These are phyloP conservation scores for Pseudoturritis turrita DNA, from an alignment of 345 rosid genomes.

Conservation along the genomic window DNA sequence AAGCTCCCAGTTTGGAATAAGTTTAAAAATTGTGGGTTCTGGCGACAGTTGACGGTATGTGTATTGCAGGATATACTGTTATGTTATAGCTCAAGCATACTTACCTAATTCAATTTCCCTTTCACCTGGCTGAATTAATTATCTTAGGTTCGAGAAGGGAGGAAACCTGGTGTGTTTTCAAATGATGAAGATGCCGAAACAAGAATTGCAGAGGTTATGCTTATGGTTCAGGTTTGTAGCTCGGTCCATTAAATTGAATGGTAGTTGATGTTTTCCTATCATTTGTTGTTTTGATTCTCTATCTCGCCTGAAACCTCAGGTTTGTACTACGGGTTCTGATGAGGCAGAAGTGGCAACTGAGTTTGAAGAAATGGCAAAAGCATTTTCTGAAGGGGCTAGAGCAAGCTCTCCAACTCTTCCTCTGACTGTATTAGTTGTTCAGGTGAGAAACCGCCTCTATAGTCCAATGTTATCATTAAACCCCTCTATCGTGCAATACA, in stretches of 20 bases:
- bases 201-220: constrained; percentile 79
- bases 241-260: background rate
- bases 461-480: background rate
- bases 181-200: constrained; percentile 43
- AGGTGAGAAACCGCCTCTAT: too few relatives aligned
- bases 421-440: constrained; percentile 71
- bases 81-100: background rate
- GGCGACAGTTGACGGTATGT: constrained; percentile 93
- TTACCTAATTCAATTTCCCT: background rate
- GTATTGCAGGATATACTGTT: background rate
- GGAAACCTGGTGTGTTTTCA: constrained; percentile 39
- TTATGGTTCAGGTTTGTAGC: constrained; percentile 83
- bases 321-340: constrained; percentile 46
- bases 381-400: constrained; percentile 62
- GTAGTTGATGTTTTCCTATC: background rate
- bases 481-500: background rate
- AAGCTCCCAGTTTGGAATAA: constrained; percentile 86
- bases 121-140: background rate
- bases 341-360: constrained; percentile 50
- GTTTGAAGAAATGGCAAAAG: constrained; percentile 59
- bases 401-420: constrained; percentile 67
- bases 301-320: constrained; percentile 37
- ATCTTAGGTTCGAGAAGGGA: constrained; percentile 91
- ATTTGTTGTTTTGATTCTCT: background rate
- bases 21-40: constrained; percentile 79